Base-by-base conservation (phyloP, 2,329 filamentous ascomycete species). In the Didymella pomorum region DNA sequence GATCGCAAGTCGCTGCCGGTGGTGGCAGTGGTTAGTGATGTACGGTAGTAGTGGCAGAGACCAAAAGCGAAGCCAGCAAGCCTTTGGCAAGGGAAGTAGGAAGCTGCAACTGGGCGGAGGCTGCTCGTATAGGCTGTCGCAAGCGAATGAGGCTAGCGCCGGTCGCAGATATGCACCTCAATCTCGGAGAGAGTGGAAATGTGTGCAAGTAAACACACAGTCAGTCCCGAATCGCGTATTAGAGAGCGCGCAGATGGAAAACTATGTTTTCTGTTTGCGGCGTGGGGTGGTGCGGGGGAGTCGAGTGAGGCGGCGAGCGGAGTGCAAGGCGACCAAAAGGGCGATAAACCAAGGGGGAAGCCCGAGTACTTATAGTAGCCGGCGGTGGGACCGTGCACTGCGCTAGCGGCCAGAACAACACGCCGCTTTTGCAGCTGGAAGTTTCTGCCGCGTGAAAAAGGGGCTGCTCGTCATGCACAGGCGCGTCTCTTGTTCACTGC, bases 1-100 rank as follows among this genome's bases (percentile, higher is more conserved):
- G 65, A 62, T 66, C 46, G 61, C 64, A 42, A 28, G 26, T 66
- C 52, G 63, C 65, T 63, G 66, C 68, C 68, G 62, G 46, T 52
- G 61, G 59, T 58, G 69, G 71, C 66, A 64, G 65, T 52, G 60
- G 57, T 58, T 61, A 62, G 68, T 67, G 71, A 69, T 65, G 61
- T 45, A 54, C 56, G 46, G 56, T 46, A 26, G 60, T 62, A 60
- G 66, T 61, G 66, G 68, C 44, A 58, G 62, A 66, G 64, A 71
- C 72, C 73, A 77, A 78, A 77, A 73, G 72, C 75, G 72, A 77
- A 72, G 71, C 76, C 77, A 76, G 76, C 75, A 75, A 75, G 76
- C 76, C 74, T 76, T 78, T 76, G 74, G 71, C 68, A 63, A 58
- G 55, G 62, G 60, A 28, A 57, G 61, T 61, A 55, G 58, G 52